Evolutionary conservation across 2,329 filamentous ascomycete genomes (phyloP).

Genomic region (Clarireedia sp.): DNA sequence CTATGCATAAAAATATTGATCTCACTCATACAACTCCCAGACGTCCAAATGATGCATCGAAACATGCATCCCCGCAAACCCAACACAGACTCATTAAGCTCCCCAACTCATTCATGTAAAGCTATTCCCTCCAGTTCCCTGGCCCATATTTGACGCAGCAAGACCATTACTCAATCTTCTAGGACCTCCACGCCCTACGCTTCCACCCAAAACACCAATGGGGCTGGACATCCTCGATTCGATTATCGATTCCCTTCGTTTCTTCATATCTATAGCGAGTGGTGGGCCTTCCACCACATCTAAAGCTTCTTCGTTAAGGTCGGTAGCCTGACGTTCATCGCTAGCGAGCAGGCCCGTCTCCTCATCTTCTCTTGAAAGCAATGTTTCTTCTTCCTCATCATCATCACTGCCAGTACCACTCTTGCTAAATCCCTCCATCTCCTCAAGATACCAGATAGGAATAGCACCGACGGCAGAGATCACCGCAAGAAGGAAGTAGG

Average conservation of each 20-base stretch:
- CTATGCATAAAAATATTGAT: too few species aligned
- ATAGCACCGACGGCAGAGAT: constrained; percentile 59
- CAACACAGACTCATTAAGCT: too few species aligned
- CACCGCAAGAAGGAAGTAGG: constrained; percentile 70
- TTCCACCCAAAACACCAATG: constrained; percentile 24
- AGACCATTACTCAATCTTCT: constrained; percentile 28
- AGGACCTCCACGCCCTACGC: constrained; percentile 26
- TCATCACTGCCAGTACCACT: constrained; percentile 32
- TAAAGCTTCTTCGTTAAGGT: constrained; percentile 22
- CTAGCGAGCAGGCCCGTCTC: constrained; percentile 17
- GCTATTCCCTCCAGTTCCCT: constrained; percentile 27
- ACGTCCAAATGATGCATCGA: too few species aligned
- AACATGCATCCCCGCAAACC: too few species aligned
- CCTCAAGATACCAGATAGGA: constrained; percentile 64
- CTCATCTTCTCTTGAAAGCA: constrained; percentile 14
- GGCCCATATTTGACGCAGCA: constrained; percentile 25
- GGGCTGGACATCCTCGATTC: constrained; percentile 24
- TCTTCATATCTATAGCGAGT: background rate
- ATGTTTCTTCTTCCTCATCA: constrained; percentile 23
- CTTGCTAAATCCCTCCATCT: constrained; percentile 60
- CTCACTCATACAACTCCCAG: too few species aligned
- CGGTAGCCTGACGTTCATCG: constrained; percentile 13
- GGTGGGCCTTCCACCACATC: constrained; percentile 17
- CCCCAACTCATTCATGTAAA: constrained; percentile 17
- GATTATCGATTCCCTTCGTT: background rate